Conservation (phyloP, 805 yeast species). For the Saccharomyces eubayanus region DNA sequence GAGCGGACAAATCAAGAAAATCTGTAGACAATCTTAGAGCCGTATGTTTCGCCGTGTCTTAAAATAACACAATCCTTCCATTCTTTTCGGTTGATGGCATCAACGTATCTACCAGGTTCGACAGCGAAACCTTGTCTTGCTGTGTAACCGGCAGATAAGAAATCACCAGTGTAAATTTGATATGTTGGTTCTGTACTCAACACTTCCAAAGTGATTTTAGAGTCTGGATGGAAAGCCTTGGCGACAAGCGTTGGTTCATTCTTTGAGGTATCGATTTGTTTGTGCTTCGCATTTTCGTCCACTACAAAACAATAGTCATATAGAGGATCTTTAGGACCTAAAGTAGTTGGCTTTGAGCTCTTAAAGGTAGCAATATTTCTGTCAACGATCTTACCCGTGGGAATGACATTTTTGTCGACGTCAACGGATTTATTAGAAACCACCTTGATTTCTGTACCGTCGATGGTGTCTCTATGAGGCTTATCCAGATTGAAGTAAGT, state of each 20-base stretch:
- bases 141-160: conserved; percentile 33
- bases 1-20: background rate
- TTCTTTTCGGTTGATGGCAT: conserved; percentile 41
- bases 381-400: conserved; percentile 39
- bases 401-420: conserved; percentile 34
- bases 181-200: conserved; percentile 57
- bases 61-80: conserved; percentile 45
- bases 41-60: conserved; percentile 45
- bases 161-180: conserved; percentile 58
- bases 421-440: conserved; percentile 36
- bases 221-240: conserved; percentile 39
- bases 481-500: conserved; percentile 47
- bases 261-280: conserved; percentile 30
- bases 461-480: conserved; percentile 25
- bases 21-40: conserved; percentile 31
- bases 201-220: conserved; percentile 36
- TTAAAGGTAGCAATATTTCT: conserved; percentile 22
- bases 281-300: conserved; percentile 15
- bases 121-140: conserved; percentile 49
- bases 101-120: conserved; percentile 52
- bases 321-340: conserved; percentile 27
- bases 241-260: conserved; percentile 32
- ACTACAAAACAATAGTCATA: conserved; percentile 44
- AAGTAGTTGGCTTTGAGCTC: conserved; percentile 18
- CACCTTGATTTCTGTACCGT: conserved; percentile 35